These are phyloP conservation scores for Tripterygium wilfordii DNA, from an alignment of 177 flowering plant species.

Conservation along the genomic window DNA sequence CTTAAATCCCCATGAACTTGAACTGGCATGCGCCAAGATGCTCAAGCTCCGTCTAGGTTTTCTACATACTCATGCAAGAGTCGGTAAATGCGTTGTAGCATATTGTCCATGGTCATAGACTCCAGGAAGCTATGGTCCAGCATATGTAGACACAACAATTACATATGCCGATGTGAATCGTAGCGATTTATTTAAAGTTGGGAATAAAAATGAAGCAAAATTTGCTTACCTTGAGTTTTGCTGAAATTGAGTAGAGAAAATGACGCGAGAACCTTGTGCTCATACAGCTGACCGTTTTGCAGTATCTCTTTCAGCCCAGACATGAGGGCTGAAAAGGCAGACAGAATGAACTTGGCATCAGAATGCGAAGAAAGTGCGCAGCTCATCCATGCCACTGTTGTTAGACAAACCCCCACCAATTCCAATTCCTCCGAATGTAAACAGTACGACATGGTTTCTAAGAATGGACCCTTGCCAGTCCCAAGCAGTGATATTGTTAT, in stretches of 20 bases:
- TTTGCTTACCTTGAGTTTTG: constrained; percentile 46
- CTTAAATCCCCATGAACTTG: too few relatives aligned
- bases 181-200: not conserved
- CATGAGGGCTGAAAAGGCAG: constrained; percentile 48
- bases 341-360: constrained; percentile 41
- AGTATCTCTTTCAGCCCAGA: constrained; percentile 39
- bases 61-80: too few relatives aligned
- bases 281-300: constrained; percentile 32
- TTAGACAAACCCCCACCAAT: constrained; percentile 41
- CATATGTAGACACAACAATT: too few relatives aligned
- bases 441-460: constrained; percentile 47
- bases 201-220: not conserved
- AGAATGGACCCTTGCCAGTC: constrained; percentile 38
- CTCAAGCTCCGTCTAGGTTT: too few relatives aligned
- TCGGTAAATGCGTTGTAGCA: too few relatives aligned
- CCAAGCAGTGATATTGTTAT: constrained; percentile 43
- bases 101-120: too few relatives aligned
- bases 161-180: too few relatives aligned
- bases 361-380: constrained; percentile 37
- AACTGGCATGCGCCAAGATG: too few relatives aligned
- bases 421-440: constrained; percentile 30
- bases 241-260: constrained; percentile 56
- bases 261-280: constrained; percentile 55
- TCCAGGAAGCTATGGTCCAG: too few relatives aligned
- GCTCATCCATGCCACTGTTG: constrained; percentile 62